phyloP scores from a whole-genome alignment of 306 rosid species.

The Pueraria montana region DNA sequence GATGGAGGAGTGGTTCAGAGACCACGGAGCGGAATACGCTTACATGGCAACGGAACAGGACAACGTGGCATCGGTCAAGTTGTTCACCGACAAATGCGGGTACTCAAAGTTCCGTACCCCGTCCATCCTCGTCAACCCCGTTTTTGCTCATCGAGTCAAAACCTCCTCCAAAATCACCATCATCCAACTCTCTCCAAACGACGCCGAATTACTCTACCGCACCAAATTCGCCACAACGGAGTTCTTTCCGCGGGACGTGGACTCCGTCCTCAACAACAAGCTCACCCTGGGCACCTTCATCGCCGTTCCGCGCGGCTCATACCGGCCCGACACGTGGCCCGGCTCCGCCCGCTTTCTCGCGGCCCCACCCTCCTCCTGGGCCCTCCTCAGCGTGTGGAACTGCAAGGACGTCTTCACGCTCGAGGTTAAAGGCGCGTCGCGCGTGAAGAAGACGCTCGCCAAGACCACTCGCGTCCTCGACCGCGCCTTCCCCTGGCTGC shows the following conservation, averaged over 20 bases:
- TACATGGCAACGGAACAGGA: conserved; percentile 95
- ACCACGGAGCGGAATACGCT: conserved; percentile 85
- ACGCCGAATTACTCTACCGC: conserved; percentile 83
- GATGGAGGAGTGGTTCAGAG: conserved; percentile 86
- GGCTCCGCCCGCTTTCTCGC: conserved; percentile 65
- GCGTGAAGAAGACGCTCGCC: conserved; percentile 62
- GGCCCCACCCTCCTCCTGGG: conserved; percentile 83
- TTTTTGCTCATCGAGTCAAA: conserved; percentile 67
- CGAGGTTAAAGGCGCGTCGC: conserved; percentile 82
- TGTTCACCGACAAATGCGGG: conserved; percentile 92
- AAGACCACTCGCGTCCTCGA: conserved; percentile 78
- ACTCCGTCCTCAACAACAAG: conserved; percentile 68
- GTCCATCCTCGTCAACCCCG: conserved; percentile 84
- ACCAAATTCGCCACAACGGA: conserved; percentile 80
- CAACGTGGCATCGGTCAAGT: conserved; percentile 78
- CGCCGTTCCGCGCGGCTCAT: conserved; percentile 63
- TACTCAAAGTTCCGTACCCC: conserved; percentile 91
- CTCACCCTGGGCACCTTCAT: conserved; percentile 85
- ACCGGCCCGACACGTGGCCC: conserved; percentile 48
- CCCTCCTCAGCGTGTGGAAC: conserved; percentile 87
- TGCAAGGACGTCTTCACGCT: conserved; percentile 79
- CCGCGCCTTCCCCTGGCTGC: conserved; percentile 72
- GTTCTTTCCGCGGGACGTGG: conserved; percentile 97
- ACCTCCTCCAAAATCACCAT: conserved; percentile 52
- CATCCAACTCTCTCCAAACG: conserved; percentile 58